phyloP scores from a whole-genome alignment of 139 green algal species.

The Chlamydomonas sp. region DNA sequence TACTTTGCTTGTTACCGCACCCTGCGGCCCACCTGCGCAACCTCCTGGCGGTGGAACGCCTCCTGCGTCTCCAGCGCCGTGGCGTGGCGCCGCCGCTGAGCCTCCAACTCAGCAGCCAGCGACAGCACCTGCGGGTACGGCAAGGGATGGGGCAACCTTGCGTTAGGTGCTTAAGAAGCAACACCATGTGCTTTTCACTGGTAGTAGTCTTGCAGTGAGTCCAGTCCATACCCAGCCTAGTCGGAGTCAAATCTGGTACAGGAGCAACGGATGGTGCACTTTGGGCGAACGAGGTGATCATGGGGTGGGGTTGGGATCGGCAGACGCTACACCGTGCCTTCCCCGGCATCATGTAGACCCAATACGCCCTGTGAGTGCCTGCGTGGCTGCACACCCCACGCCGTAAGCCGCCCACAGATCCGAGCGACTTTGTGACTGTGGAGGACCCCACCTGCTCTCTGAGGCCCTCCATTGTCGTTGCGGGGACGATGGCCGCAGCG shows the following conservation, averaged over 20 bases:
- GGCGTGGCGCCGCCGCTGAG: constrained; percentile 1
- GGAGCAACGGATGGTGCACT: no score
- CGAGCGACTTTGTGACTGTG: no score
- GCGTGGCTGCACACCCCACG: no score
- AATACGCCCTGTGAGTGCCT: no score
- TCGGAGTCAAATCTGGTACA: background rate
- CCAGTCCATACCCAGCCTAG: background rate
- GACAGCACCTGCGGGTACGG: background rate
- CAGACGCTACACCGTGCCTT: no score
- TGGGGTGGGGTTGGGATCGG: no score
- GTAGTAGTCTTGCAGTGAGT: background rate
- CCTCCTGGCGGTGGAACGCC: constrained; percentile 18
- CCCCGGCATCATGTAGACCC: no score
- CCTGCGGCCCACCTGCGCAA: constrained; percentile 1
- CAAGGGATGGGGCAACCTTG: background rate
- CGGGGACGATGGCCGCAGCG: no score
- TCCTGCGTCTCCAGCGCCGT: constrained; percentile 23
- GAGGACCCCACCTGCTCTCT: no score
- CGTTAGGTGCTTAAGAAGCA: background rate
- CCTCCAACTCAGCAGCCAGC: constrained; percentile 14
- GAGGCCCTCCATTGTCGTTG: no score
- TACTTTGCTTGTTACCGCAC: background rate
- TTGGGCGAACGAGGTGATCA: no score
- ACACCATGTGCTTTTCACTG: background rate
- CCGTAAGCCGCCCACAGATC: no score